Evolutionary conservation across 2,329 filamentous ascomycete species (phyloP).

Genomic region (Cercospora citrullina): DNA sequence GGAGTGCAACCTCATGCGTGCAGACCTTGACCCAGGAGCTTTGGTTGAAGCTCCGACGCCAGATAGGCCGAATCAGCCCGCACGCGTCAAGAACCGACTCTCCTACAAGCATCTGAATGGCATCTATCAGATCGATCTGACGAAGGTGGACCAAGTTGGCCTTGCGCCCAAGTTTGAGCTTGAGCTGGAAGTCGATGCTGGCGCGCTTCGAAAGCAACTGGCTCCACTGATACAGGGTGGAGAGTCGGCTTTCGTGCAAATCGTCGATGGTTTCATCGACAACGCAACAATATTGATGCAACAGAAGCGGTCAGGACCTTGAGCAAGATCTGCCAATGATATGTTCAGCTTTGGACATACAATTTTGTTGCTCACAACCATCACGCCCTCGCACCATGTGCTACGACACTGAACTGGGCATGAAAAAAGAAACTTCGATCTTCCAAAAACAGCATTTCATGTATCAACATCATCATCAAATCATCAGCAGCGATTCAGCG

Average conservation of each 20-base stretch:
- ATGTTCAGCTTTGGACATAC: background rate
- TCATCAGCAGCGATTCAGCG: background rate
- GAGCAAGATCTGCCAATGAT: background rate
- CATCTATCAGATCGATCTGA: slow-evolving; percentile 85
- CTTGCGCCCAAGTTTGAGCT: slow-evolving; percentile 72
- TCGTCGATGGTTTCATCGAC: slow-evolving; percentile 73
- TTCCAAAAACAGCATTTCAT: background rate
- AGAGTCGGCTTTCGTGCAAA: slow-evolving; percentile 62
- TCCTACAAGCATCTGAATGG: slow-evolving; percentile 78
- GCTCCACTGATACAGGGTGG: slow-evolving; percentile 54
- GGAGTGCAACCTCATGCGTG: slow-evolving; percentile 68
- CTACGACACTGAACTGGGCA: background rate
- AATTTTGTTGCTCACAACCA: background rate
- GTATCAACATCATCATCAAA: background rate
- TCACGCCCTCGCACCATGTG: background rate
- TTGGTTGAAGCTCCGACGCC: slow-evolving; percentile 54
- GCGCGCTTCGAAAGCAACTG: slow-evolving; percentile 66
- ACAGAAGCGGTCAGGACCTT: slow-evolving; percentile 5
- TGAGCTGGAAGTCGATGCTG: slow-evolving; percentile 72
- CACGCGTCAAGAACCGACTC: slow-evolving; percentile 74
- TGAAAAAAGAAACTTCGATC: background rate
- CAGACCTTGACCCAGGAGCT: slow-evolving; percentile 57
- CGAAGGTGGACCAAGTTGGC: slow-evolving; percentile 68
- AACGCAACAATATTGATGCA: slow-evolving; percentile 63
- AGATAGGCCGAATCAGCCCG: slow-evolving; percentile 43